These are phyloP conservation scores for Aspergillus tamarii DNA, from an alignment of 2,329 filamentous ascomycete genomes.

Conservation along the genomic window DNA sequence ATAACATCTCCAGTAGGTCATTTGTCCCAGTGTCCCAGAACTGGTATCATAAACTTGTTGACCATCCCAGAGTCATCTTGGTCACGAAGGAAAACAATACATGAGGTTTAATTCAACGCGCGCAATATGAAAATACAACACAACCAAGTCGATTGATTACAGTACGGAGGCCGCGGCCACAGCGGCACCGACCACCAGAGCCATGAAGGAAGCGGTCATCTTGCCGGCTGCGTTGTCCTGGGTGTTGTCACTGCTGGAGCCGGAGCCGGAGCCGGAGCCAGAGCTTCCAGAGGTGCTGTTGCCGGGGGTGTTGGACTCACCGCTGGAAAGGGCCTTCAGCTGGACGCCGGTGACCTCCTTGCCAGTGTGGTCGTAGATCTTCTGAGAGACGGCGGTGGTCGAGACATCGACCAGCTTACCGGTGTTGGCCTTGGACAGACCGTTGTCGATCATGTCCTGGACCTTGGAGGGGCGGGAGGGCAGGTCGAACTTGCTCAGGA, in stretches of 20 bases:
- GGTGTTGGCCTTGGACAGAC: constrained; percentile 65
- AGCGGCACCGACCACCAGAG: constrained; percentile 31
- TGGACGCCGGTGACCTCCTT: constrained; percentile 64
- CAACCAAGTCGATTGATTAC: constrained; percentile 19
- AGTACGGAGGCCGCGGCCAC: constrained; percentile 32
- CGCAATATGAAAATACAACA: not conserved
- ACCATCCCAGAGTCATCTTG: not conserved
- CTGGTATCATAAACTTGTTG: not conserved
- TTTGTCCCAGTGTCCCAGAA: not conserved
- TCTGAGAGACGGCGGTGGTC: constrained; percentile 58
- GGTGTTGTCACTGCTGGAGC: constrained; percentile 6
- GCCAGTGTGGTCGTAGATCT: constrained; percentile 61
- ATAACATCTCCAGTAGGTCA: not conserved
- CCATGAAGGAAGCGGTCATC: constrained; percentile 26
- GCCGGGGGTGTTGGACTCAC: constrained; percentile 61
- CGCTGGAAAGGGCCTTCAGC: constrained; percentile 57
- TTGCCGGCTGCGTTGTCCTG: constrained; percentile 25
- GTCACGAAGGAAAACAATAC: not conserved
- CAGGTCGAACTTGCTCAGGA: constrained; percentile 79
- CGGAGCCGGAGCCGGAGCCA: constrained; percentile 17
- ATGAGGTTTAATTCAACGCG: not conserved
- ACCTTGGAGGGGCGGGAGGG: constrained; percentile 70
- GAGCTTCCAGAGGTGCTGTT: constrained; percentile 37
- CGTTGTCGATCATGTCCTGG: constrained; percentile 73
- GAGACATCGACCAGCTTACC: constrained; percentile 67